Percentiles rank a stretch among this genome's conserved stretches.
These are phyloP conservation scores for Asterochloris erici DNA, from an alignment of 139 green algal genomes.

Conservation along the genomic window DNA sequence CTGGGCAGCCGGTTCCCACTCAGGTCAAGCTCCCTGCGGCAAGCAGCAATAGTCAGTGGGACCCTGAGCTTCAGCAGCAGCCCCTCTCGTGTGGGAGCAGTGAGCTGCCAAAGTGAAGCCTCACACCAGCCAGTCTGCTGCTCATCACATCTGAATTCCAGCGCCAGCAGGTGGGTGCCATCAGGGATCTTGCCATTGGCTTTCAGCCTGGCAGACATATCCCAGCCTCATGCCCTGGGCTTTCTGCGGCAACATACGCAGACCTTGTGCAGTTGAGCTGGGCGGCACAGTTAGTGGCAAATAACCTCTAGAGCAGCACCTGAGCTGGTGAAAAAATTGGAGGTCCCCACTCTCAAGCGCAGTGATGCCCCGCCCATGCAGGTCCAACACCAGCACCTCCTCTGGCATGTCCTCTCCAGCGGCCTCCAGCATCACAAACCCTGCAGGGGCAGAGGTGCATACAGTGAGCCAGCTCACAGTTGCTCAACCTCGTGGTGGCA, in stretches of 20 bases:
- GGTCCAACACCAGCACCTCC: not conserved
- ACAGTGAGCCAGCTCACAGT: not conserved
- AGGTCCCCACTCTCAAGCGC: not conserved
- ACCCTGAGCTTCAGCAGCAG: not conserved
- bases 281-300: not conserved
- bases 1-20: slow-evolving; percentile 1
- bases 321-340: not conserved
- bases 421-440: not conserved
- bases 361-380: slow-evolving; percentile 1
- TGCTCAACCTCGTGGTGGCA: not conserved
- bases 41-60: not conserved
- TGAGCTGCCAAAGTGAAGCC: not conserved
- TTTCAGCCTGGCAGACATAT: not conserved
- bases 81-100: not conserved
- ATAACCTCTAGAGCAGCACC: not conserved
- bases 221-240: not conserved
- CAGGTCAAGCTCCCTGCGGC: slow-evolving; percentile 5
- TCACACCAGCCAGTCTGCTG: not conserved
- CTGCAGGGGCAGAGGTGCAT: not conserved
- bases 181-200: not conserved
- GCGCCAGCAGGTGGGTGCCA: not conserved
- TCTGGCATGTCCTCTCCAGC: not conserved
- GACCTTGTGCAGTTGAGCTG: not conserved
- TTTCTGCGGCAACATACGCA: not conserved
- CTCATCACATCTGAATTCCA: not conserved